Percentiles rank a stretch among this genome's conserved stretches.
Evolutionary conservation across 2,329 filamentous ascomycete genomes (phyloP).

Genomic region (Fusarium sp.): DNA sequence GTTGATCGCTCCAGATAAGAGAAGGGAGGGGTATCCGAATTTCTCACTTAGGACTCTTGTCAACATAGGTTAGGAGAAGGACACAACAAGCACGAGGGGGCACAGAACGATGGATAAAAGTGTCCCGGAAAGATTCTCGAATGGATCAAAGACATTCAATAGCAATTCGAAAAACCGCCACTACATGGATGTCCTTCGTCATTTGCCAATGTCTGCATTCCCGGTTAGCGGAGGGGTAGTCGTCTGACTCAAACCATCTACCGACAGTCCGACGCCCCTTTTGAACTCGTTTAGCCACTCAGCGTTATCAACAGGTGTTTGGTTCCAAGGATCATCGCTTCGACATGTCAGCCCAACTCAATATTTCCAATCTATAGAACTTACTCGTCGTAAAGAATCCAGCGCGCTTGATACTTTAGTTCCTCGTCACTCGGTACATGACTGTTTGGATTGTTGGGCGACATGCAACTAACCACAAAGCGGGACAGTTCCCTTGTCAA

Average conservation of each 20-base stretch:
- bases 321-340: not conserved
- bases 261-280: not conserved
- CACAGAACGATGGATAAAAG: not conserved
- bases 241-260: not conserved
- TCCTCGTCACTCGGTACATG: not conserved
- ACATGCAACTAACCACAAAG: not conserved
- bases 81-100: not conserved
- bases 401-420: not conserved
- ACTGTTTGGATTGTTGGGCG: not conserved
- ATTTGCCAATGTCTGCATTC: not conserved
- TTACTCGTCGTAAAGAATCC: not conserved
- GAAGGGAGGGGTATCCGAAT: too few relatives aligned
- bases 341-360: not conserved
- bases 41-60: not conserved
- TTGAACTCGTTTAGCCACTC: not conserved
- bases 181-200: fast-evolving
- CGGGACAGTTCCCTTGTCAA: not conserved
- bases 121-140: not conserved
- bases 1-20: not conserved
- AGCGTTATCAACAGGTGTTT: not conserved
- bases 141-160: not conserved
- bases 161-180: not conserved
- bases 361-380: not conserved
- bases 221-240: not conserved
- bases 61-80: not conserved